phyloP scores from a whole-genome alignment of 2,329 filamentous ascomycete genomes.

The Colletotrichum karsti region DNA sequence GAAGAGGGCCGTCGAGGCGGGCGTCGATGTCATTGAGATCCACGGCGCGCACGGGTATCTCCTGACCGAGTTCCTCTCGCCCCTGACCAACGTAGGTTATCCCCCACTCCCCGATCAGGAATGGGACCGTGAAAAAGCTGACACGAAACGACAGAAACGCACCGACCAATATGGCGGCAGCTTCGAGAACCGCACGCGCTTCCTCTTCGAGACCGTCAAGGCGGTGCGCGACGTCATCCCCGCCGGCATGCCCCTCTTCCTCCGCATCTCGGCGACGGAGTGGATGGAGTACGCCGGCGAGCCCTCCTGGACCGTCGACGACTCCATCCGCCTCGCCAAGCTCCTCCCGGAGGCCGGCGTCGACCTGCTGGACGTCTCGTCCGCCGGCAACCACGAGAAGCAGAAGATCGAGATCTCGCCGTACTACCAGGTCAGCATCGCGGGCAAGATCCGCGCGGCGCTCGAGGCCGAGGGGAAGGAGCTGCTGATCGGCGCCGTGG shows the following conservation, averaged over 20 bases:
- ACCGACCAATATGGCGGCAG: slow-evolving; percentile 73
- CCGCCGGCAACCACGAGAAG: slow-evolving; percentile 72
- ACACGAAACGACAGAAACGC: slow-evolving; percentile 48
- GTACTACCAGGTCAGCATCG: slow-evolving; percentile 79
- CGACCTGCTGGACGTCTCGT: slow-evolving; percentile 85
- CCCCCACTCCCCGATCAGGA: background rate
- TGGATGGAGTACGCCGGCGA: slow-evolving; percentile 62
- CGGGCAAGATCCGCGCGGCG: slow-evolving; percentile 75
- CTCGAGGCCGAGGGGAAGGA: slow-evolving; percentile 56
- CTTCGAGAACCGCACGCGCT: slow-evolving; percentile 72
- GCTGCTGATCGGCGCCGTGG: slow-evolving; percentile 78
- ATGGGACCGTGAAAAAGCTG: slow-evolving; percentile 24
- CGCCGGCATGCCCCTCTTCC: slow-evolving; percentile 61
- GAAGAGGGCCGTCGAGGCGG: slow-evolving; percentile 70
- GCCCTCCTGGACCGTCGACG: slow-evolving; percentile 73
- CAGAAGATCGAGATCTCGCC: slow-evolving; percentile 70
- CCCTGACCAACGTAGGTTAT: slow-evolving; percentile 59
- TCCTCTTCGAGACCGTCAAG: slow-evolving; percentile 63
- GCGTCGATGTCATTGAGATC: slow-evolving; percentile 80
- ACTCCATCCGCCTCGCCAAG: slow-evolving; percentile 73
- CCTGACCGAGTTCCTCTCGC: slow-evolving; percentile 70
- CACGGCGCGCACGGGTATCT: slow-evolving; percentile 74
- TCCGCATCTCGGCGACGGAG: slow-evolving; percentile 70
- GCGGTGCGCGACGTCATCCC: slow-evolving; percentile 62
- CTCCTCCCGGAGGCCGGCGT: slow-evolving; percentile 77